These are phyloP conservation scores for Pichia sp. DNA, from an alignment of 1,139 yeast species.

Conservation along the genomic window DNA sequence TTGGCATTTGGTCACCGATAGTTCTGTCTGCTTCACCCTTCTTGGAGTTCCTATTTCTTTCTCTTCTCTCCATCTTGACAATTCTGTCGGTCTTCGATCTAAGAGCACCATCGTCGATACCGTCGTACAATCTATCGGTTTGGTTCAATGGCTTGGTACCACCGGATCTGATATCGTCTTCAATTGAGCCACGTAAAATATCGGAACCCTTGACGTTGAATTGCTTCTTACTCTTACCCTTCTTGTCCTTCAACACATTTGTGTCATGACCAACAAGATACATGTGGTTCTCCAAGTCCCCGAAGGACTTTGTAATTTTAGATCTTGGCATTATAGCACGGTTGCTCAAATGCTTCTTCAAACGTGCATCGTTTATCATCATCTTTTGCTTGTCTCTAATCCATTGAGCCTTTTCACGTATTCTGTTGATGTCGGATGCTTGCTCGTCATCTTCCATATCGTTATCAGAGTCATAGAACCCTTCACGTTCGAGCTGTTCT, in stretches of 20 bases:
- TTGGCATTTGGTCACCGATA: conserved; percentile 77
- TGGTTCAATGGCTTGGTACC: conserved; percentile 52
- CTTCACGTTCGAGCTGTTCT: conserved; percentile 87
- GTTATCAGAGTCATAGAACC: conserved; percentile 90
- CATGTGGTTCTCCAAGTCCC: conserved; percentile 85
- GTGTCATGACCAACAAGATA: conserved; percentile 87
- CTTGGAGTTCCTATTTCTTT: conserved; percentile 87
- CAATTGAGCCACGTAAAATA: conserved; percentile 44
- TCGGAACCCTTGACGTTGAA: conserved; percentile 62
- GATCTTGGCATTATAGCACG: conserved; percentile 93
- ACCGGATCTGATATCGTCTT: conserved; percentile 21
- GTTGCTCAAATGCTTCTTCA: conserved; percentile 83
- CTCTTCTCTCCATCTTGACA: conserved; percentile 86
- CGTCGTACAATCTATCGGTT: conserved; percentile 79
- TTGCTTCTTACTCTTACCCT: conserved; percentile 33
- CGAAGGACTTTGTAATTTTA: conserved; percentile 67
- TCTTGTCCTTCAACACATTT: conserved; percentile 46
- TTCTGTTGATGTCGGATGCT: conserved; percentile 51
- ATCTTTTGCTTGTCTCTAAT: conserved; percentile 90
- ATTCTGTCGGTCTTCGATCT: conserved; percentile 84
- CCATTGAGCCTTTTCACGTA: conserved; percentile 88
- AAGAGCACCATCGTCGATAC: conserved; percentile 77
- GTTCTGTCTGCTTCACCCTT: conserved; percentile 97
- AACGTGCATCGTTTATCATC: conserved; percentile 86
- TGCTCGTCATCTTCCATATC: conserved; percentile 59